Base-by-base conservation (phyloP, 345 rosid species). In the Raphanus raphanistrum region DNA sequence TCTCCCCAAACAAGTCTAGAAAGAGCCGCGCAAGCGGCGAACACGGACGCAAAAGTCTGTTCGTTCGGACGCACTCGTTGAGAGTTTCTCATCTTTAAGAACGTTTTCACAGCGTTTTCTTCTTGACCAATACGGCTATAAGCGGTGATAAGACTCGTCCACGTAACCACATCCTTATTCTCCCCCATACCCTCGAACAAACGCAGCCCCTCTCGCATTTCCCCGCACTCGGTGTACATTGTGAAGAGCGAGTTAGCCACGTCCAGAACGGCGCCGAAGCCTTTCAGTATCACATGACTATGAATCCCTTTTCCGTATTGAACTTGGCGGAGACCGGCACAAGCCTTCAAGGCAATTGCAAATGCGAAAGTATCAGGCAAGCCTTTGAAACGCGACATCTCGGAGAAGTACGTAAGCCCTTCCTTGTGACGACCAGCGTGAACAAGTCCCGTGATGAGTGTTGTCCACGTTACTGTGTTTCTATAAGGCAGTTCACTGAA, bases 381-480 rank as follows among this genome's bases (percentile, higher is more conserved):
- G 71, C 80, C 88, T 62, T 68, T 78, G 7, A 75, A 82, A 67
- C 83, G 85, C 80, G 84, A 83, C 97, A 94, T 89, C 75, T 86
- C 79, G 6, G 93, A 82, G 64, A 94, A 89, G 81, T 86, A 87
- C 43, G 63, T 70, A 68, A 94, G 79, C 7, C 88, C 95, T 71
- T 88, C 84, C 81, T 79, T 73, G 69, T 84, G 57, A 68, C 62
- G 79, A 62, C 95, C 90, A 17, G 83, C 82, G 26, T 83, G 91
- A 79, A 90, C 97, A 72, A 94, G 84, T 50, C 92, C 93, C 0
- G 92, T 88, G 54, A 92, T 94, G 61, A 88, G 68, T 5, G 97
- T 87, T 28, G 98, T 92, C 97, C 97, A 94, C 0, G 97, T 86
- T 27, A 89, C 89, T 0, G 89, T 87, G 80, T 89, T 92, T 76